phyloP scores from a whole-genome alignment of 371 early-diverging fungal species.

The Saksenaea vasiformis region DNA sequence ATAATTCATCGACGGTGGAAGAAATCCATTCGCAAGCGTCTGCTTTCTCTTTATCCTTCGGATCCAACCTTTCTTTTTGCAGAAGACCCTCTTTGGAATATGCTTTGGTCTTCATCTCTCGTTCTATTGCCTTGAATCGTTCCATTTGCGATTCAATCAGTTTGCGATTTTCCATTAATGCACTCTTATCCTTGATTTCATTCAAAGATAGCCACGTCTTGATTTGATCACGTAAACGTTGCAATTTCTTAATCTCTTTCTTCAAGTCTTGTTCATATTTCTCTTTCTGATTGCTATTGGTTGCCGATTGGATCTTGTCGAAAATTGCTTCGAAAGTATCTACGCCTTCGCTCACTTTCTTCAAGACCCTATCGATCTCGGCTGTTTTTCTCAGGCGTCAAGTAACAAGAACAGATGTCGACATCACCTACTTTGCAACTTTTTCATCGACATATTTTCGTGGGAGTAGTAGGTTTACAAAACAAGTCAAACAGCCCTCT shows the following conservation, averaged over 20 bases:
- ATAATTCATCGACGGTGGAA: conserved; percentile 79
- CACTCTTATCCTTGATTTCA: conserved; percentile 96
- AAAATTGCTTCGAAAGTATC: conserved; percentile 90
- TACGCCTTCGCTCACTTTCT: conserved; percentile 95
- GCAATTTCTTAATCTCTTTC: conserved; percentile 98
- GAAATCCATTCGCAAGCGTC: conserved; percentile 84
- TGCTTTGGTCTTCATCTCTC: conserved; percentile 98
- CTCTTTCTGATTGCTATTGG: conserved; percentile 89
- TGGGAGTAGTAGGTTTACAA: neutral
- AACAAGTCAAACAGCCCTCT: neutral
- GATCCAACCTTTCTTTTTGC: conserved; percentile 84
- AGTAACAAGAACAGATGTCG: neutral
- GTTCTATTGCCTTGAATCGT: conserved; percentile 94
- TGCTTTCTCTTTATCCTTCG: conserved; percentile 87
- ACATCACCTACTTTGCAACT: conserved; percentile 37
- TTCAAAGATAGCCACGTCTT: conserved; percentile 91
- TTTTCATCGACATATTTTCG: conserved; percentile 38
- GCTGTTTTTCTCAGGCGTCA: conserved; percentile 37
- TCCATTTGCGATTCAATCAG: conserved; percentile 98
- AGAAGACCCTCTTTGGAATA: conserved; percentile 93
- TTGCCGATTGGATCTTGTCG: conserved; percentile 84
- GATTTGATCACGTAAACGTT: conserved; percentile 94
- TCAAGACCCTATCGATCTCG: conserved; percentile 93
- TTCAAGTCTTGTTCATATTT: conserved; percentile 95
- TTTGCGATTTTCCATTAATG: conserved; percentile 85